Base-by-base conservation (phyloP, 345 rosid genomes). In the Moricandia arvensis region DNA sequence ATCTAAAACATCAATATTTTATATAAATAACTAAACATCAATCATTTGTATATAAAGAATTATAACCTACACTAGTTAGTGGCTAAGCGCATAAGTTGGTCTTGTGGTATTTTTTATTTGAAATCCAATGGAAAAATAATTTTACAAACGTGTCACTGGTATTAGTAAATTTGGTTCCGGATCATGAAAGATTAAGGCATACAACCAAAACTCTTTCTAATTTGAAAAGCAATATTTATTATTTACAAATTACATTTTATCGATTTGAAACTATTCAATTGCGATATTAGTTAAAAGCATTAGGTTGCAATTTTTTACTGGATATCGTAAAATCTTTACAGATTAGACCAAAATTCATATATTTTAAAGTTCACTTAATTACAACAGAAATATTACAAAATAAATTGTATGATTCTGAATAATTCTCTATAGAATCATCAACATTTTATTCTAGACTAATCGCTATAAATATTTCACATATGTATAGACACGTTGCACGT, bases 401-500 rank as follows among this genome's bases (percentile, higher is more conserved):
- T 49, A 16, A 49, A 16, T 15, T 49, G 10, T 21, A 49, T 49
- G 24, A 49, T 27, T 60, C 65, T 60, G 15, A 31, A 9, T 21
- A 33, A 49, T 49, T 15, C 8, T 15, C 26, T 51, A 17, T 17
- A 51, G 24, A 16, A 16, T 15, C 55, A 18, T 49, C 6, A 49
- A 51, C 17, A 8, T 51, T 51, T 51, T 49, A 16, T 6, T 49
- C 9, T 17, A 8, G 9, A 31, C 10, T 17, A 30, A 3, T 61
- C 16, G 15, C 33, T 54, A n/a, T 45, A 21, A 8, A 9, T 1
- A 65, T 29, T 51, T 13, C 58, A 12, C 17, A 74, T 38, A 29
- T 30, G 30, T 21, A 7, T 75, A 26, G 68, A 47, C 67, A 66
- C 54, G 54, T 49, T 16, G 21, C 68, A 33, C 53, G 38, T 59